Conservation (phyloP, 2,329 filamentous ascomycete genomes). For the Seiridium cupressi region DNA sequence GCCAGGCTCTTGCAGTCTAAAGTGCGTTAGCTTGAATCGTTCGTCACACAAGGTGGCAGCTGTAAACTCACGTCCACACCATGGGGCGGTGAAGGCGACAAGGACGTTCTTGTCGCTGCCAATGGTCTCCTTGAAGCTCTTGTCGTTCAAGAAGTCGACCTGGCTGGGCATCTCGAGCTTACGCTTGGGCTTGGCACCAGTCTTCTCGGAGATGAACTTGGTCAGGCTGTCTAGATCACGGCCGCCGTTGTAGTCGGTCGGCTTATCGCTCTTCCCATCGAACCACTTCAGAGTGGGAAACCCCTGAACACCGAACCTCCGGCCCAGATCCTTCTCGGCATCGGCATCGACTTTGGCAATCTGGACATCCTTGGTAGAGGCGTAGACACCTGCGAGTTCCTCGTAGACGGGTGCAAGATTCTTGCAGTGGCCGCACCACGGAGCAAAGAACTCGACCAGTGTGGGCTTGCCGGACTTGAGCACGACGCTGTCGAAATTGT, state of each 20-base stretch:
- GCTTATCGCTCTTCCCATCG: slow-evolving; percentile 86
- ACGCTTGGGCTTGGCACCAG: slow-evolving; percentile 76
- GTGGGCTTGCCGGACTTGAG: slow-evolving; percentile 91
- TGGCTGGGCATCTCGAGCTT: slow-evolving; percentile 71
- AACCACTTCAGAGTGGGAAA: slow-evolving; percentile 99
- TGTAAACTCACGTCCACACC: slow-evolving; percentile 86
- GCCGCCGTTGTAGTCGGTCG: slow-evolving; percentile 81
- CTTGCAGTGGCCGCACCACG: slow-evolving; percentile 99
- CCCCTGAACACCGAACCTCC: slow-evolving; percentile 84
- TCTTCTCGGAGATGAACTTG: slow-evolving; percentile 84
- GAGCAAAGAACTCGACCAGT: slow-evolving; percentile 96
- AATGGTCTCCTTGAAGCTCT: slow-evolving; percentile 72
- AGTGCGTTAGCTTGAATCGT: not conserved
- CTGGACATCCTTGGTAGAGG: slow-evolving; percentile 69
- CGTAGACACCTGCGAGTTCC: slow-evolving; percentile 75
- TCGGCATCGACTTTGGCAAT: slow-evolving; percentile 98
- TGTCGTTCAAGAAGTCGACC: slow-evolving; percentile 78
- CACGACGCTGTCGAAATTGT: slow-evolving; percentile 89
- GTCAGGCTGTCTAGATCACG: slow-evolving; percentile 84
- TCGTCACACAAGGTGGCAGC: not conserved
- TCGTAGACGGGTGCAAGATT: slow-evolving; percentile 93
- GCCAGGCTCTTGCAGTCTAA: slow-evolving; percentile 95
- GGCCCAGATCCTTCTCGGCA: slow-evolving; percentile 78
- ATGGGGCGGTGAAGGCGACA: slow-evolving; percentile 95
- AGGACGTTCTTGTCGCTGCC: slow-evolving; percentile 86